Evolutionary conservation across 345 rosid genomes (phyloP).

Genomic region (Rhodomyrtus tomentosa): DNA sequence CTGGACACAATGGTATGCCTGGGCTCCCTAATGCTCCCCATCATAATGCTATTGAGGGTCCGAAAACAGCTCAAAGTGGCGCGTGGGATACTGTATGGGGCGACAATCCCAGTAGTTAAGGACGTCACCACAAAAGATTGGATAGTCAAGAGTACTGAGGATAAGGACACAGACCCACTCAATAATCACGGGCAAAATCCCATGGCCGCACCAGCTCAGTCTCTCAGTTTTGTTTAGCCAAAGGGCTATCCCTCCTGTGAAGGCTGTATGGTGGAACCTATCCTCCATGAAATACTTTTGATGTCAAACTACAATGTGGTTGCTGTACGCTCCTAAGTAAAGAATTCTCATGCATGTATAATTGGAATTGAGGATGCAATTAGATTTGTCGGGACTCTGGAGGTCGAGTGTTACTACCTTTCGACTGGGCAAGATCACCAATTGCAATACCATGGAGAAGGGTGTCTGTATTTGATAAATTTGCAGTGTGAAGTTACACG

Average conservation of each 20-base stretch:
- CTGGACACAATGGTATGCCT: conserved; percentile 53
- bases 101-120: background rate
- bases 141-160: background rate
- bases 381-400: background rate
- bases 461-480: background rate
- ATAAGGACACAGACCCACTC: background rate
- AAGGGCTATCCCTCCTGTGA: background rate
- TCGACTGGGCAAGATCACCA: background rate
- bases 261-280: background rate
- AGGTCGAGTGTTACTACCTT: background rate
- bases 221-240: background rate
- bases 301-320: background rate
- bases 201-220: background rate
- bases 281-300: background rate
- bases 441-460: background rate
- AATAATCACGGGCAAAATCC: background rate
- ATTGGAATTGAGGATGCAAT: background rate
- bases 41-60: conserved; percentile 64
- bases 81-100: conserved; percentile 97
- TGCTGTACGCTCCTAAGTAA: background rate
- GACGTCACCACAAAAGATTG: background rate
- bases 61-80: conserved; percentile 60
- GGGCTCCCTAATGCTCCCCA: conserved; percentile 43
- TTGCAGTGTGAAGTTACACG: background rate
- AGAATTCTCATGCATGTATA: background rate